Evolutionary conservation across 2,329 filamentous ascomycete genomes (phyloP).

Genomic region (Exophiala viscosa): DNA sequence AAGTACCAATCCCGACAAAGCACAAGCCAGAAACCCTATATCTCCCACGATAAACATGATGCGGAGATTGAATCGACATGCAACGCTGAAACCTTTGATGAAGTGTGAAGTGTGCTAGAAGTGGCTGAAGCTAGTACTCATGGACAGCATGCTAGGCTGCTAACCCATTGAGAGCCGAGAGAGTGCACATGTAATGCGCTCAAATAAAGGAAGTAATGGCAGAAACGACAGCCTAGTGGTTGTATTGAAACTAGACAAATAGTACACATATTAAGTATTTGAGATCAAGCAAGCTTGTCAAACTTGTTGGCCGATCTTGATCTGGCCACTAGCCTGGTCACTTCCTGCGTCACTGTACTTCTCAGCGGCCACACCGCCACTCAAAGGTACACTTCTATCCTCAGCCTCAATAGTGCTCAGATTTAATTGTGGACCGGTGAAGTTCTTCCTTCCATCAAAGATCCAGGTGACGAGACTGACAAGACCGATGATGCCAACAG

Average conservation of each 20-base stretch:
- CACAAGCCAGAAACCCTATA: conserved; percentile 1
- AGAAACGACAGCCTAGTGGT: neutral
- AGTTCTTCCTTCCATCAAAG: conserved; percentile 39
- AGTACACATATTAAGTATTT: neutral
- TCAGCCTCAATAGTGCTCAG: conserved; percentile 11
- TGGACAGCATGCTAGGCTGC: no score
- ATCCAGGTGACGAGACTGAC: conserved; percentile 35
- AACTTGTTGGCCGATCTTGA: neutral
- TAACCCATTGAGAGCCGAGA: neutral
- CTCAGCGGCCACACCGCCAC: neutral
- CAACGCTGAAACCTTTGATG: neutral
- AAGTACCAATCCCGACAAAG: neutral
- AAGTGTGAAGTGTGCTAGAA: no score
- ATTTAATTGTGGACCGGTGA: conserved; percentile 21
- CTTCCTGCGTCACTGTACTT: neutral
- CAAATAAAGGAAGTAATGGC: neutral
- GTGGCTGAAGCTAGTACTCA: no score
- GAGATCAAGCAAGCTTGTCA: conserved; percentile 7
- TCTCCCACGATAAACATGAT: conserved; percentile 6
- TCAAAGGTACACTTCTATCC: neutral
- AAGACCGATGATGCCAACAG: conserved; percentile 53
- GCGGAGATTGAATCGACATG: neutral
- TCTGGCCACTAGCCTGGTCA: neutral
- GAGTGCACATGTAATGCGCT: neutral
- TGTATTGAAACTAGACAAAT: neutral